Conservation (phyloP, 108 stramenopile genomes). For the Cyclotella kingstonii region DNA sequence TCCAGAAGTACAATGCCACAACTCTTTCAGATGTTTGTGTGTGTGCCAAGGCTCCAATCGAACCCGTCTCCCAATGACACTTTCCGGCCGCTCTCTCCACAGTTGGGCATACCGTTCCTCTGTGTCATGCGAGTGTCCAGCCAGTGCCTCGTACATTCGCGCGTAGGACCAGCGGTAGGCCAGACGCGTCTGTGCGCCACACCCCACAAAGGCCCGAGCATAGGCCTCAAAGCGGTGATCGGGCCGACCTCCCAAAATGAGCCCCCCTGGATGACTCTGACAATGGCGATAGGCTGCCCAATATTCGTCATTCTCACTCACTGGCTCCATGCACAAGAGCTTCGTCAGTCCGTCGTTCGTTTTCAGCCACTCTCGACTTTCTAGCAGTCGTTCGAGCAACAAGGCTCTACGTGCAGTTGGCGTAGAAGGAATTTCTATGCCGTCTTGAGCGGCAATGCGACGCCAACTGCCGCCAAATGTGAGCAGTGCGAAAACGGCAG, state of each 20-base stretch:
- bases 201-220: conserved; percentile 81
- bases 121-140: conserved; percentile 53
- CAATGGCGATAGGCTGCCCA: conserved; percentile 70
- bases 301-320: conserved; percentile 64
- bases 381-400: conserved; percentile 68
- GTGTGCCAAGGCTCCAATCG: conserved; percentile 69
- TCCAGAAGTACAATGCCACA: conserved; percentile 68
- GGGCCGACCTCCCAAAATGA: conserved; percentile 63
- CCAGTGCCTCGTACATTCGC: conserved; percentile 67
- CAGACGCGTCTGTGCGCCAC: conserved; percentile 49
- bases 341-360: conserved; percentile 12
- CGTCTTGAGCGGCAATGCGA: conserved; percentile 68
- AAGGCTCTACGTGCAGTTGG: conserved; percentile 58
- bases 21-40: conserved; percentile 50
- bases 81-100: conserved; percentile 51
- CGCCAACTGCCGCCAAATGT: conserved; percentile 72
- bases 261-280: conserved; percentile 81
- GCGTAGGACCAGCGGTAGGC: conserved; percentile 77
- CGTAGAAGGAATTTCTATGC: conserved; percentile 47
- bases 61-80: conserved; percentile 60
- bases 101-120: conserved; percentile 55
- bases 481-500: conserved; percentile 59
- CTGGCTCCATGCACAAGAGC: conserved; percentile 6
- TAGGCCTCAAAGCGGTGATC: conserved; percentile 83
- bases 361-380: conserved; percentile 64